Evolutionary conservation across 2,329 filamentous ascomycete species (phyloP).

Genomic region (Fusarium anthophilum): DNA sequence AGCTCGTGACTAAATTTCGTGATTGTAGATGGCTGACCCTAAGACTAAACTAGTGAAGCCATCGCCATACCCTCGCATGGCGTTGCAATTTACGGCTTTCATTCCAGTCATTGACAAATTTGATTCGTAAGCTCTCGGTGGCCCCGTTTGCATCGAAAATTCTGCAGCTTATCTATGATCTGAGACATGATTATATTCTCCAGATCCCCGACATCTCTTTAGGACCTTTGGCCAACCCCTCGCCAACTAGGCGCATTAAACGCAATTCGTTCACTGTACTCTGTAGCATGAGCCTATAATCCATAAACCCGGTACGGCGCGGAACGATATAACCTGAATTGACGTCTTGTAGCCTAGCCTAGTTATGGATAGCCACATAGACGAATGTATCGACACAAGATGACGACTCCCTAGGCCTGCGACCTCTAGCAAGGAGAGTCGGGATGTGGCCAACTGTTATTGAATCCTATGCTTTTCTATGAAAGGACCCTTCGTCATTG

Average conservation of each 20-base stretch:
- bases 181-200: conserved; percentile 11
- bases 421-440: background rate
- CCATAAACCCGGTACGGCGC: background rate
- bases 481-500: too few species aligned
- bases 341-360: background rate
- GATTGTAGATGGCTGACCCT: background rate
- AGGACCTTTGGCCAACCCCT: background rate
- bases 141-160: conserved; percentile 10
- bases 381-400: background rate
- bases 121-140: background rate
- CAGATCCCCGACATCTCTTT: background rate
- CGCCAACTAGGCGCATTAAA: background rate
- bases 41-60: conserved; percentile 20
- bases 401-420: background rate
- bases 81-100: conserved; percentile 3
- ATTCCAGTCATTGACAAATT: conserved; percentile 22
- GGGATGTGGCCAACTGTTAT: background rate
- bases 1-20: background rate
- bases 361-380: background rate
- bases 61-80: conserved; percentile 13
- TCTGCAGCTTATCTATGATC: conserved; percentile 6
- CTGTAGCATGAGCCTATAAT: background rate
- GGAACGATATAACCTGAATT: background rate
- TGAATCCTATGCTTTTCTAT: background rate
- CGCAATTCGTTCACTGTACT: background rate